phyloP scores from a whole-genome alignment of 2,329 filamentous ascomycete species.

The Parafenestella ontariensis region DNA sequence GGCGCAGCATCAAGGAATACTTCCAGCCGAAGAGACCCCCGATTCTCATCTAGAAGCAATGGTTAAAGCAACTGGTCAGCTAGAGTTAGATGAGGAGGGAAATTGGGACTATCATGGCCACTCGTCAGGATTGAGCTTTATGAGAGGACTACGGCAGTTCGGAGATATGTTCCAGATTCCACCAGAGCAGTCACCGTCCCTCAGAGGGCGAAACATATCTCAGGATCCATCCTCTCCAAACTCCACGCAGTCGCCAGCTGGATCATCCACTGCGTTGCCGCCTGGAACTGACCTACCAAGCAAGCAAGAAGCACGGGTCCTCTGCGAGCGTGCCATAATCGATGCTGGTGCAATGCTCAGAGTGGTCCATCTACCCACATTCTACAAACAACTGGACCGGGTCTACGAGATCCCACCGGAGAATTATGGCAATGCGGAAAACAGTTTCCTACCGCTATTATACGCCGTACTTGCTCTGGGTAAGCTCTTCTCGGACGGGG shows the following conservation, averaged over 20 bases:
- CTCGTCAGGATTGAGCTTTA: constrained; percentile 89
- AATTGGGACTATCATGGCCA: constrained; percentile 95
- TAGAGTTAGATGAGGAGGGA: constrained; percentile 90
- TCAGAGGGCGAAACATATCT: constrained; percentile 61
- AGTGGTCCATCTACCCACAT: constrained; percentile 81
- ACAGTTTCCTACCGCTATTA: constrained; percentile 56
- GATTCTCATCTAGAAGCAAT: constrained; percentile 85
- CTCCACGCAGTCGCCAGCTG: constrained; percentile 68
- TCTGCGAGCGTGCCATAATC: constrained; percentile 67
- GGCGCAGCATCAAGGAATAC: constrained; percentile 24
- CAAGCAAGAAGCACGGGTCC: constrained; percentile 61
- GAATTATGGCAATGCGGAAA: constrained; percentile 54
- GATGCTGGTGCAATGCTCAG: constrained; percentile 70
- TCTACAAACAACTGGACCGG: constrained; percentile 77
- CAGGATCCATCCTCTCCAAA: constrained; percentile 74
- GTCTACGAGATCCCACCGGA: constrained; percentile 73
- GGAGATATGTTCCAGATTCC: constrained; percentile 75
- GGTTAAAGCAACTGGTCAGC: constrained; percentile 89
- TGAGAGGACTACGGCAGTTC: constrained; percentile 86
- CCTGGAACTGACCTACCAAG: constrained; percentile 70
- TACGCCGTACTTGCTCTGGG: constrained; percentile 58
- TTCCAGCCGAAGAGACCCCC: constrained; percentile 45
- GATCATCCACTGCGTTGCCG: constrained; percentile 45
- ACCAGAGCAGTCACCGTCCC: constrained; percentile 64
- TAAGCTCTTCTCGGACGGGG: constrained; percentile 54